phyloP scores from a whole-genome alignment of 2,329 filamentous ascomycete species.

The Venturia aucupariae region DNA sequence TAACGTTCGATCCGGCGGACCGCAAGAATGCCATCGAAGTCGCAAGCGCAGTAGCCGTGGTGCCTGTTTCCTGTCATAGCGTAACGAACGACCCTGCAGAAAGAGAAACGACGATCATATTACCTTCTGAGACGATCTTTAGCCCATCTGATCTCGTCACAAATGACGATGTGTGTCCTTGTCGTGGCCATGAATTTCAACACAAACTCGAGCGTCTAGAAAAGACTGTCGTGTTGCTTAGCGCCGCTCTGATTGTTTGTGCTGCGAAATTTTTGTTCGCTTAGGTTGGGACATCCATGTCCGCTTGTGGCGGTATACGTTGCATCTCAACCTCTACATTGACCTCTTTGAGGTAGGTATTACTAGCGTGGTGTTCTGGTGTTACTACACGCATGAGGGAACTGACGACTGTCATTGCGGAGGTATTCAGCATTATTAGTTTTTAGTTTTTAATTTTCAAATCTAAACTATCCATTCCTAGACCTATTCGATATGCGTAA shows the following conservation, averaged over 20 bases:
- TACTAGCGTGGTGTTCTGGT: neutral
- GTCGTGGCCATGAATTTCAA: neutral
- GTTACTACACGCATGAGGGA: neutral
- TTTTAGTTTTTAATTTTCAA: neutral
- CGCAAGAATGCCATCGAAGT: constrained; percentile 16
- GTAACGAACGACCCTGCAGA: neutral
- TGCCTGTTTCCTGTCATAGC: neutral
- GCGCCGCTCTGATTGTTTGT: neutral
- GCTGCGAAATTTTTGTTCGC: neutral
- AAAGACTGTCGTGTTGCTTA: neutral
- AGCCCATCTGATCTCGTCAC: neutral
- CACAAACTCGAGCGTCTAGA: neutral
- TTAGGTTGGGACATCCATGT: neutral
- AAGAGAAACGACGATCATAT: neutral
- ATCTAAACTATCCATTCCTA: no score
- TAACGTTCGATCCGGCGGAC: constrained; percentile 21
- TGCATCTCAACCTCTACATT: neutral
- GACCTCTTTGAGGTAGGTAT: neutral
- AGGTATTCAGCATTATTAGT: no score
- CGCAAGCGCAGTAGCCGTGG: neutral
- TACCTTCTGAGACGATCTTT: neutral
- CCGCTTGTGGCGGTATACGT: neutral
- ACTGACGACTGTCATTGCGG: neutral
- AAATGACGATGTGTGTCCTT: neutral
- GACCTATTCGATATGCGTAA: neutral